A percentile compares a stretch with the other conserved stretches of the same genome.
Evolutionary conservation across 2,329 filamentous ascomycete species (phyloP).

Genomic region (Aspergillus quadricinctus): DNA sequence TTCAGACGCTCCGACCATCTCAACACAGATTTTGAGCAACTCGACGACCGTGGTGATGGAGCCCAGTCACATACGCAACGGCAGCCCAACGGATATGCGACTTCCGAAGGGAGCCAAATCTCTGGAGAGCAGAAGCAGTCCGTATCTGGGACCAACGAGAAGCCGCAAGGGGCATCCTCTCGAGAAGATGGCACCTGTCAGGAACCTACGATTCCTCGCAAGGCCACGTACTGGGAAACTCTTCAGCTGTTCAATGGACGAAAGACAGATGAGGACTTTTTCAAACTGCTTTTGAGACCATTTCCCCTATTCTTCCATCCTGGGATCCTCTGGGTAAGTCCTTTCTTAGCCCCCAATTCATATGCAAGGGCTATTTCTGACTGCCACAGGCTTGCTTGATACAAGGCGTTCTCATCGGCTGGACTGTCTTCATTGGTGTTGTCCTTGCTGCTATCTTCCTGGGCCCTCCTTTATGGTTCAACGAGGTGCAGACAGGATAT

Average conservation of each 20-base stretch:
- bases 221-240: conserved; percentile 55
- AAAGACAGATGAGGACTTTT: conserved; percentile 72
- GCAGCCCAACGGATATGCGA: conserved; percentile 1
- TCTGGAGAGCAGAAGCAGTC: conserved; percentile 6
- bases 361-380: conserved; percentile 5
- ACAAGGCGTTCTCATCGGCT: conserved; percentile 87
- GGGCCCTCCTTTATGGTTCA: conserved; percentile 74
- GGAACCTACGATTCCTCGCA: conserved; percentile 37
- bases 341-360: conserved; percentile 32
- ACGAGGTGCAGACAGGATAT: conserved; percentile 77
- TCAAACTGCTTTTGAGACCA: conserved; percentile 63
- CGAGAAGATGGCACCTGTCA: conserved; percentile 3
- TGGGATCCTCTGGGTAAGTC: conserved; percentile 67
- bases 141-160: neutral
- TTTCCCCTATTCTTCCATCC: conserved; percentile 81
- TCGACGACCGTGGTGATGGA: conserved; percentile 15
- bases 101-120: conserved; percentile 9
- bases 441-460: conserved; percentile 79
- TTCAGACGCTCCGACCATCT: conserved; percentile 63
- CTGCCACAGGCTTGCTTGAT: conserved; percentile 57
- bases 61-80: conserved; percentile 12
- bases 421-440: conserved; percentile 89
- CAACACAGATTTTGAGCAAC: conserved; percentile 62
- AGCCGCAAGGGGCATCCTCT: neutral
- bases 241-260: conserved; percentile 73